phyloP scores from a whole-genome alignment of 1,284 basidiomycete species.

The Papiliotrema fonsecae region DNA sequence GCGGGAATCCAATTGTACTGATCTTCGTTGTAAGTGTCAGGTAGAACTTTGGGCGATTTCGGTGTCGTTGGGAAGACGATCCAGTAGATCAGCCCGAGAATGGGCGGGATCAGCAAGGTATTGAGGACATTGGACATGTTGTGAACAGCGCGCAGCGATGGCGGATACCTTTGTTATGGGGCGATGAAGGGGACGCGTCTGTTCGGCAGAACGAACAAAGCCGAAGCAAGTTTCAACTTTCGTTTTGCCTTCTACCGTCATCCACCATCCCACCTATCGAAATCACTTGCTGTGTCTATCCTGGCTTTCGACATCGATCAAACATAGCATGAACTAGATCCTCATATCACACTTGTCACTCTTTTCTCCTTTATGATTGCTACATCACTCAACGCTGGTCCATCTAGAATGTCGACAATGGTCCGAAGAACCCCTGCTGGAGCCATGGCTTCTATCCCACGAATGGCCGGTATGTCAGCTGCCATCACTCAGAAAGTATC shows the following conservation, averaged over 20 bases:
- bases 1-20: slow-evolving; percentile 83
- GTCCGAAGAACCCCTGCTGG: neutral
- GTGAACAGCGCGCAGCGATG: neutral
- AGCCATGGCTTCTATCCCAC: neutral
- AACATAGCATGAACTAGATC: neutral
- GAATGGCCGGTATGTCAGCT: neutral
- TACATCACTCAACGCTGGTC: neutral
- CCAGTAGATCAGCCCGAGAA: slow-evolving; percentile 68
- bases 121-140: slow-evolving; percentile 44
- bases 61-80: slow-evolving; percentile 62
- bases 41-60: slow-evolving; percentile 8
- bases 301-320: neutral
- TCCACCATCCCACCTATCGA: too few relatives aligned
- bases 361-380: neutral
- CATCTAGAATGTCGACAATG: neutral
- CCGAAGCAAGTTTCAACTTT: neutral
- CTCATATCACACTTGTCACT: neutral
- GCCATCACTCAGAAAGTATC: neutral
- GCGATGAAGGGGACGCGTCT: slow-evolving; percentile 2
- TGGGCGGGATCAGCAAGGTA: slow-evolving; percentile 68
- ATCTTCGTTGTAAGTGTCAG: slow-evolving; percentile 39
- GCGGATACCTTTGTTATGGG: neutral
- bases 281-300: neutral
- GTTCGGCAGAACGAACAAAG: slow-evolving; percentile 2
- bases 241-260: neutral